These are phyloP conservation scores for Saturnispora sanitii DNA, from an alignment of 805 yeast species.

Conservation along the genomic window DNA sequence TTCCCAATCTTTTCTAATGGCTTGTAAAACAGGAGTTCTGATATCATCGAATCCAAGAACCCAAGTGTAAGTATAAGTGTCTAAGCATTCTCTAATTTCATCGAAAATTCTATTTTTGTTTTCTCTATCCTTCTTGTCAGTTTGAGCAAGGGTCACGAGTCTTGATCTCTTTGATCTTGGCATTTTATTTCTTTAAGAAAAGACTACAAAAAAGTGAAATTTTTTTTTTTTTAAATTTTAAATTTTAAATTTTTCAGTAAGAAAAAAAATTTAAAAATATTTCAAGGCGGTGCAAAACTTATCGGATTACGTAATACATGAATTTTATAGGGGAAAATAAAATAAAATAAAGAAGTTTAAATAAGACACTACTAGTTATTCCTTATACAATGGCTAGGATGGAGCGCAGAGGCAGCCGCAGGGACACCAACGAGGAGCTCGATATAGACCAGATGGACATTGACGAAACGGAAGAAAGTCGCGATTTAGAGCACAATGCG, in stretches of 20 bases:
- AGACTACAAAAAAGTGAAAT: background rate
- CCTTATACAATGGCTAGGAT: no score
- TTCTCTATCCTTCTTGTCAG: constrained; percentile 91
- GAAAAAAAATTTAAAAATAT: no score
- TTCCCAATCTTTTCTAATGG: constrained; percentile 83
- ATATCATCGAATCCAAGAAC: constrained; percentile 81
- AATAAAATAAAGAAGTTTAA: no score
- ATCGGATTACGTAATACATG: background rate
- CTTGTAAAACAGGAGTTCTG: constrained; percentile 92
- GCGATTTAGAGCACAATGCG: background rate
- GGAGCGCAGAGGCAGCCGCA: no score
- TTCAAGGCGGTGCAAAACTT: constrained; percentile 3
- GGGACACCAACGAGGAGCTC: no score
- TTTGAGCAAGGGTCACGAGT: constrained; percentile 89
- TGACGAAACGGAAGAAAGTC: background rate
- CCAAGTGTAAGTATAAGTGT: constrained; percentile 71
- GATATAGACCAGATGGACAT: no score
- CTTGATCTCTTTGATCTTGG: constrained; percentile 96
- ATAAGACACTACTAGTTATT: no score
- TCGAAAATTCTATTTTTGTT: constrained; percentile 87
- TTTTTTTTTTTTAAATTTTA: background rate
- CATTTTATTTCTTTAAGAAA: constrained; percentile 36
- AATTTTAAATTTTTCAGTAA: constrained; percentile 3
- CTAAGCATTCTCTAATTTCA: constrained; percentile 76
- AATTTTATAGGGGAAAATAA: no score